Evolutionary conservation across 2,329 filamentous ascomycete species (phyloP).

Genomic region (Calonectria montana): DNA sequence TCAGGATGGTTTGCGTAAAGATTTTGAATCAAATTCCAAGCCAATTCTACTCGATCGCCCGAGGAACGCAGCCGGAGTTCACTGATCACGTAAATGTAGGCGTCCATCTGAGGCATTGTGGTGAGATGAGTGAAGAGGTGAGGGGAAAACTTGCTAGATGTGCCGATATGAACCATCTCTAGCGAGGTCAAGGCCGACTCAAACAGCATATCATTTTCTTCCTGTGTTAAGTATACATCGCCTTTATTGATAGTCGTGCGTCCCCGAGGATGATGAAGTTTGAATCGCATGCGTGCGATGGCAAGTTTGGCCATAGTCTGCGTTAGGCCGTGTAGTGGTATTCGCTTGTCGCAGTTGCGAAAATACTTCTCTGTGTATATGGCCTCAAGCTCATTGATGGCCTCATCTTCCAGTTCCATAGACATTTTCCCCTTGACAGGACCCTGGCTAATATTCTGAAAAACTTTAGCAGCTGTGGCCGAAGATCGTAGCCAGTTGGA

Average conservation of each 20-base stretch:
- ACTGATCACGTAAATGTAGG: constrained; percentile 46
- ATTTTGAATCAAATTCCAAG: constrained; percentile 42
- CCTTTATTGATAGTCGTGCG: not conserved
- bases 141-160: constrained; percentile 42
- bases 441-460: constrained; percentile 26
- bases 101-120: constrained; percentile 43
- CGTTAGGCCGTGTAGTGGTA: constrained; percentile 44
- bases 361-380: constrained; percentile 39
- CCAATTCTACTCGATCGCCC: constrained; percentile 30
- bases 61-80: constrained; percentile 39
- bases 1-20: constrained; percentile 40
- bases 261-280: constrained; percentile 42
- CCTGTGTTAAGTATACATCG: constrained; percentile 26
- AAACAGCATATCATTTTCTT: constrained; percentile 42
- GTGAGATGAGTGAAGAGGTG: constrained; percentile 45
- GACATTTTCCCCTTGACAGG: constrained; percentile 19
- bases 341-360: constrained; percentile 35
- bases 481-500: constrained; percentile 41
- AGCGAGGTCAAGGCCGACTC: constrained; percentile 36
- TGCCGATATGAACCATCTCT: constrained; percentile 34
- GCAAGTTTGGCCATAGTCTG: constrained; percentile 36
- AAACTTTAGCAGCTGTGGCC: constrained; percentile 29
- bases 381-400: constrained; percentile 42
- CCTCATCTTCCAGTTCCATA: constrained; percentile 30
- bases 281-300: constrained; percentile 45